phyloP scores from a whole-genome alignment of 2,329 filamentous ascomycete species.

The Neofusicoccum sp. region DNA sequence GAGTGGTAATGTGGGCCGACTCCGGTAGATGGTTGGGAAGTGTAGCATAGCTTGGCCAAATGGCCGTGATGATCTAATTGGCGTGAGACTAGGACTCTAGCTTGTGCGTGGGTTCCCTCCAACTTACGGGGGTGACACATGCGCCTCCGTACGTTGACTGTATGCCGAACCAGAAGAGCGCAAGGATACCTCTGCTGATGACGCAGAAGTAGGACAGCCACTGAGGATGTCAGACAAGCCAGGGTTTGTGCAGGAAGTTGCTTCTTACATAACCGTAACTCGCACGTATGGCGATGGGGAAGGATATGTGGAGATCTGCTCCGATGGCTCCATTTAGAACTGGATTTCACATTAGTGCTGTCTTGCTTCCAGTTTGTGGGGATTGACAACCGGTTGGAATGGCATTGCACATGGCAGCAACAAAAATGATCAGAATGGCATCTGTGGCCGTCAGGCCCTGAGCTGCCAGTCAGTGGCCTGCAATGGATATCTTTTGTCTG shows the following conservation, averaged over 20 bases:
- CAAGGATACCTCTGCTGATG: neutral
- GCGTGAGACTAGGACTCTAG: no score
- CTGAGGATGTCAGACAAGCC: no score
- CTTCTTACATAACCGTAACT: neutral
- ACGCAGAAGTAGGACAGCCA: neutral
- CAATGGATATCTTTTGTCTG: no score
- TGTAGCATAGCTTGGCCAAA: constrained; percentile 26
- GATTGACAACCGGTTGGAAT: neutral
- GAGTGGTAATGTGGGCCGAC: constrained; percentile 26
- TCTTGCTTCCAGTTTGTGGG: neutral
- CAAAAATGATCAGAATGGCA: neutral
- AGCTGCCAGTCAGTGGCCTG: neutral
- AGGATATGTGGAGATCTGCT: neutral
- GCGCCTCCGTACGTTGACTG: neutral
- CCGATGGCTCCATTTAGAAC: constrained; percentile 2
- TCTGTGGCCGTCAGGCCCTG: neutral
- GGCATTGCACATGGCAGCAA: neutral
- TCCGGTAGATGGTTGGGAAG: constrained; percentile 24
- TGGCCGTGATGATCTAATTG: constrained; percentile 29
- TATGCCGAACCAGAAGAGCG: neutral
- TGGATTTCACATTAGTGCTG: neutral
- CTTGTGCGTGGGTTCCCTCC: no score
- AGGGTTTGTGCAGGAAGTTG: no score
- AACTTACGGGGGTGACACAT: no score
- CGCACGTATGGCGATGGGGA: neutral